Percentiles rank a stretch among this genome's conserved stretches.
phyloP scores from a whole-genome alignment of 2,329 filamentous ascomycete species.

The Didymella lethalis region DNA sequence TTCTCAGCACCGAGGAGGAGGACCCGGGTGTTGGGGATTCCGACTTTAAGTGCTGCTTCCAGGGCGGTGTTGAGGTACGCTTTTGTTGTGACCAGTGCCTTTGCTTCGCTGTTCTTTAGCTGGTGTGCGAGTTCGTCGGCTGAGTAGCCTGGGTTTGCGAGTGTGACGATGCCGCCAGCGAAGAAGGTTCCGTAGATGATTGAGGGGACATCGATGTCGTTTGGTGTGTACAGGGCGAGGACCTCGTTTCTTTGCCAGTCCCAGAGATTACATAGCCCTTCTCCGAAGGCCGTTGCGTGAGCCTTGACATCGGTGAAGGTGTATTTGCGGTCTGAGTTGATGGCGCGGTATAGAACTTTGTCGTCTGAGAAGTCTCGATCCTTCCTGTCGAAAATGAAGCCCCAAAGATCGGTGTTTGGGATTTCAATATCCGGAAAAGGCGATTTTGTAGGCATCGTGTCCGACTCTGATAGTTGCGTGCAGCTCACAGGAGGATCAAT shows the following conservation, averaged over 20 bases:
- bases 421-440: conserved; percentile 36
- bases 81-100: conserved; percentile 76
- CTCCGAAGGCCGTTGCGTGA: conserved; percentile 75
- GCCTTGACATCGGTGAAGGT: conserved; percentile 72
- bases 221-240: conserved; percentile 80
- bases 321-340: conserved; percentile 56
- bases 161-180: conserved; percentile 80
- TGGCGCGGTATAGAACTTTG: conserved; percentile 37
- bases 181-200: conserved; percentile 80
- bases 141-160: conserved; percentile 87
- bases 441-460: conserved; percentile 32
- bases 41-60: conserved; percentile 73
- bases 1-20: conserved; percentile 75
- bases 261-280: conserved; percentile 75
- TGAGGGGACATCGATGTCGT: conserved; percentile 80
- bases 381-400: conserved; percentile 34
- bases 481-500: neutral
- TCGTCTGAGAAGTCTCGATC: conserved; percentile 33
- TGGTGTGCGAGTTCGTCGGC: conserved; percentile 83
- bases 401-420: conserved; percentile 35
- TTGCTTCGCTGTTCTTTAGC: conserved; percentile 77
- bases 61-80: conserved; percentile 68
- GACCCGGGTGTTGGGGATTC: conserved; percentile 73
- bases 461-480: neutral
- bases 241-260: conserved; percentile 84